Evolutionary conservation across 2,329 filamentous ascomycete species (phyloP).

Genomic region (Epichloe amarillans): DNA sequence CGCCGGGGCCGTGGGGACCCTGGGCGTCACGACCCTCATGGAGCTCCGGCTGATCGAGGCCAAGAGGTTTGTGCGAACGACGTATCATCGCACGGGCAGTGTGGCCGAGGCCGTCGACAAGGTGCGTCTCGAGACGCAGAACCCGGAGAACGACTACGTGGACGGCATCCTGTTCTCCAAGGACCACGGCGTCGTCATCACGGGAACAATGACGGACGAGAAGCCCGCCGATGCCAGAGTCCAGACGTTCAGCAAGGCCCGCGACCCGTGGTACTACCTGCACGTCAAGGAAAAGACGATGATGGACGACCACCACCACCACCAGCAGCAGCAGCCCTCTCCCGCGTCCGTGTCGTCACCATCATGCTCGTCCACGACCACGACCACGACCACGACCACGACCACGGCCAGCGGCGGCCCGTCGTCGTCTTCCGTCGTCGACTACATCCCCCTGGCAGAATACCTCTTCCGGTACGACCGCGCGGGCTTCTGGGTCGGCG

Average conservation of each 20-base stretch:
- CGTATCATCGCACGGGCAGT: constrained; percentile 42
- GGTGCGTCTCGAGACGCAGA: constrained; percentile 33
- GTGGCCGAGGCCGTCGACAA: constrained; percentile 32
- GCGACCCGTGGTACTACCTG: constrained; percentile 67
- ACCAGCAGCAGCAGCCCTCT: neutral
- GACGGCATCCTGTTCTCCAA: constrained; percentile 57
- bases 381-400: neutral
- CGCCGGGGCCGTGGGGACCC: constrained; percentile 52
- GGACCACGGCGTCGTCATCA: constrained; percentile 51
- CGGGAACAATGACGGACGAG: constrained; percentile 46
- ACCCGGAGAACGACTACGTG: constrained; percentile 49
- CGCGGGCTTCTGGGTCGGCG: constrained; percentile 61
- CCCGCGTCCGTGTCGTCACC: constrained; percentile 8
- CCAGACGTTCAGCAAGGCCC: constrained; percentile 45
- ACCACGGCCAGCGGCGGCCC: constrained; percentile 5
- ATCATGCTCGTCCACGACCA: neutral
- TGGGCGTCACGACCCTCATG: constrained; percentile 54
- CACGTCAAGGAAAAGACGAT: constrained; percentile 42
- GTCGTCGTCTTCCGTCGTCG: constrained; percentile 20
- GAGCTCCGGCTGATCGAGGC: constrained; percentile 51
- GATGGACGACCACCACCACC: neutral
- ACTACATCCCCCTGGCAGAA: constrained; percentile 54
- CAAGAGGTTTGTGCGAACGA: constrained; percentile 45
- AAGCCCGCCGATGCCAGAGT: constrained; percentile 21
- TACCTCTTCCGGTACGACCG: constrained; percentile 69